Evolutionary conservation across 768 basidiomycete species (phyloP), one percentile per base, ranked within the genome.

Genomic region (Asterophora parasitica): DNA sequence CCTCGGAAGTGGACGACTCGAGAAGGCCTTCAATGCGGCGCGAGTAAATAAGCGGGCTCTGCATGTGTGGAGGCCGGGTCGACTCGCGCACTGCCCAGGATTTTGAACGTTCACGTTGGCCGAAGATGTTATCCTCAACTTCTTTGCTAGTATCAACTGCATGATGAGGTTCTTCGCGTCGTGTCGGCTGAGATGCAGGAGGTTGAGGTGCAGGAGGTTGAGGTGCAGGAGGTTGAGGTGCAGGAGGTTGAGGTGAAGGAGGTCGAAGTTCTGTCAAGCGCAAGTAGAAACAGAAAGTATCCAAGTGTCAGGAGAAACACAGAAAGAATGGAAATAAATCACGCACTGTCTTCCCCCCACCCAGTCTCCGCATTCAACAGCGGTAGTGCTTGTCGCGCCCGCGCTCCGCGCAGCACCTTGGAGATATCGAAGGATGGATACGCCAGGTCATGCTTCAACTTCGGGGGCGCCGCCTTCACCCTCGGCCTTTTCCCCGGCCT

Each of bases 11-110:
- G 8, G 50, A 45, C 9, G 55, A 56, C 11, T 65, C 63, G 3
- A 70, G 49, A 11, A 72, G 60, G 4, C 69, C 70, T 45, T 70
- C 70, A 23, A 65, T 60, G 28, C 62, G 67, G 23, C 63, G 58
- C n/a, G 56, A 57, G 40, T 63, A 66, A 6, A 48, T 42, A 20
- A 61, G 53, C 47, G 45, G 46, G 49, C n/a, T 51, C 41, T 35
- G 26, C 10, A 26, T 48, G 32, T 39, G 46, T 38, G 53, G 48
- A 13, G 53, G 40, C 19, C 17, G 36, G 20, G 7, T 2, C 8
- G 9, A 20, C 16, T 12, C 38, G 20, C 11, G 11, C 17, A 23
- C 5, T 13, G 5, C 10, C 10, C 1, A 19, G 19, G 3, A 12
- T 4, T 1, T 39, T 26, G 12, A n/a, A 4, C 12, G 20, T 4